Conservation (phyloP, 2,329 filamentous ascomycete genomes). For the Aspergillus sp. region DNA sequence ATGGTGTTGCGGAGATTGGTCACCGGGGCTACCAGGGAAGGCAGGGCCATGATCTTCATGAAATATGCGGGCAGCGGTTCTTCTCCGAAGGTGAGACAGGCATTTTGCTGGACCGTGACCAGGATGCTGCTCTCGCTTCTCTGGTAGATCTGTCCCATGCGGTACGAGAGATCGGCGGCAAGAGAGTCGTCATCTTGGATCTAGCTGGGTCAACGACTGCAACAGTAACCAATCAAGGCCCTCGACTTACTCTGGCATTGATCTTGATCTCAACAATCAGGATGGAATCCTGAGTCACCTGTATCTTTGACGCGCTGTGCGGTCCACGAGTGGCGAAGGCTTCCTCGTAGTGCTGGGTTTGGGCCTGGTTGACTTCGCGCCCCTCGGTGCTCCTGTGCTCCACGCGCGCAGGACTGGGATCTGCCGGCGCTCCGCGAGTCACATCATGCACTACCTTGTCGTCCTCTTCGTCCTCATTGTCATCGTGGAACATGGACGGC, state of each 20-base stretch:
- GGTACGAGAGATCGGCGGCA: conserved; percentile 62
- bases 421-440: conserved; percentile 7
- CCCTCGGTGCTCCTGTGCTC: conserved; percentile 10
- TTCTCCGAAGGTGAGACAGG: conserved; percentile 64
- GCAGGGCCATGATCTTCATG: conserved; percentile 62
- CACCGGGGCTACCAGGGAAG: conserved; percentile 57
- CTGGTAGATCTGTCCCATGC: conserved; percentile 65
- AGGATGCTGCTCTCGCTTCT: conserved; percentile 64
- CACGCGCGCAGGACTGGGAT: conserved; percentile 8
- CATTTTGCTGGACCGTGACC: conserved; percentile 65
- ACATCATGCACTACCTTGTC: conserved; percentile 8
- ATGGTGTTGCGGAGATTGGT: conserved; percentile 73
- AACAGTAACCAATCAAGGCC: background rate
- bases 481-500: conserved; percentile 17
- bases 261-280: conserved; percentile 57
- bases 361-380: conserved; percentile 19
- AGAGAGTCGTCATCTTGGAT: conserved; percentile 70
- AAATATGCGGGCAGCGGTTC: conserved; percentile 72
- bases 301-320: conserved; percentile 33
- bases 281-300: conserved; percentile 46
- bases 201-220: conserved; percentile 11
- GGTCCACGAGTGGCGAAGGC: conserved; percentile 30
- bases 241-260: conserved; percentile 52
- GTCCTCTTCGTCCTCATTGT: conserved; percentile 18
- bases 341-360: conserved; percentile 33